Conservation (phyloP, 1,284 basidiomycete genomes). For the Flammula alnicola region DNA sequence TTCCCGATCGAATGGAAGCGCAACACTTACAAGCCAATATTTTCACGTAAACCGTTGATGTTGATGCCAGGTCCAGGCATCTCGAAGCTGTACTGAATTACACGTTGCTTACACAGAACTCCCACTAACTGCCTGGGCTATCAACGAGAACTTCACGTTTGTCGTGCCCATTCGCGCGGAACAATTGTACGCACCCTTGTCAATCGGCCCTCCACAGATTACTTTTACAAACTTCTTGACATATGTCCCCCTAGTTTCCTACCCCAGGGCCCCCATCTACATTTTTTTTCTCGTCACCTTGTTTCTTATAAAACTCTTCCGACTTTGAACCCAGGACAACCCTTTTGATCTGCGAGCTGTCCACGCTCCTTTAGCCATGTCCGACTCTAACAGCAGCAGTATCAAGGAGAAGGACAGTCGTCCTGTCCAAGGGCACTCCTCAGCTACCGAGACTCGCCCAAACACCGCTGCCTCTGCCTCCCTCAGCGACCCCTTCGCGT, state of each 20-base stretch:
- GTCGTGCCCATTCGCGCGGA: constrained; percentile 14
- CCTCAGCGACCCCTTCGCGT: constrained; percentile 39
- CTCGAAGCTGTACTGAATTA: constrained; percentile 8
- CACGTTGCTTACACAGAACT: constrained; percentile 15
- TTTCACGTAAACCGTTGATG: constrained; percentile 21
- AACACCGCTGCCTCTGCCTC: constrained; percentile 26
- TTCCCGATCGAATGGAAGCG: constrained; percentile 23
- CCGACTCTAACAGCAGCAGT: constrained; percentile 21
- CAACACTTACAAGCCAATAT: constrained; percentile 1
- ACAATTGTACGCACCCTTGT: constrained; percentile 21
- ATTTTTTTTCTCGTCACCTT: too few species aligned
- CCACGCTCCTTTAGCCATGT: constrained; percentile 21
- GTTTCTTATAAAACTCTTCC: constrained; percentile 20
- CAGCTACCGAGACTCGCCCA: constrained; percentile 24
- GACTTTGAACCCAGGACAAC: constrained; percentile 1
- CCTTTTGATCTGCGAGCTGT: constrained; percentile 15
- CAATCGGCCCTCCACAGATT: constrained; percentile 11
- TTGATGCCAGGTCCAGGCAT: constrained; percentile 15
- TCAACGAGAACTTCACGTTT: too few species aligned
- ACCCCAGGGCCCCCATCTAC: too few species aligned
- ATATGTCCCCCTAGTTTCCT: constrained; percentile 18
- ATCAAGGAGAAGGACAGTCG: too few species aligned
- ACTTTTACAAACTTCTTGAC: constrained; percentile 15
- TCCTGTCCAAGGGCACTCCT: constrained; percentile 6
- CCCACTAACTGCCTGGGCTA: constrained; percentile 15